Evolutionary conservation across 2,329 filamentous ascomycete genomes (phyloP).

Genomic region (Aspergillus aculeatinus): DNA sequence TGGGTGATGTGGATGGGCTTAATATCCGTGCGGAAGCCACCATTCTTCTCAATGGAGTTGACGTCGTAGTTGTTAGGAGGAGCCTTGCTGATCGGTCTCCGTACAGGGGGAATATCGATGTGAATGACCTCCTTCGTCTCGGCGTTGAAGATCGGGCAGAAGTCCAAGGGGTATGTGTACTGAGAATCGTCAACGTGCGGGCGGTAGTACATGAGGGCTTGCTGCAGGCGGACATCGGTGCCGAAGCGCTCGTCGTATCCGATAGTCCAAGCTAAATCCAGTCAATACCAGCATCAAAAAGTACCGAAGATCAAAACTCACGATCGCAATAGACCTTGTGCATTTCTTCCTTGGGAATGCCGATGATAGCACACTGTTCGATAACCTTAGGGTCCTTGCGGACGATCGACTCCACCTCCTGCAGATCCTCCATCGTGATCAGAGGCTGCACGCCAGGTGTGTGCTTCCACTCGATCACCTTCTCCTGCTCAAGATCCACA

Average conservation of each 20-base stretch:
- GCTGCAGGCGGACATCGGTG: conserved; percentile 74
- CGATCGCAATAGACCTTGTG: conserved; percentile 93
- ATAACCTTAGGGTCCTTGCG: conserved; percentile 82
- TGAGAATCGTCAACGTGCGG: conserved; percentile 82
- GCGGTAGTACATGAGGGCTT: conserved; percentile 94
- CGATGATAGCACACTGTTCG: conserved; percentile 81
- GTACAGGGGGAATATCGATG: conserved; percentile 77
- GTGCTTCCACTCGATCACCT: conserved; percentile 71
- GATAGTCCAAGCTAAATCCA: conserved; percentile 74
- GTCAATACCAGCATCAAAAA: conserved; percentile 8
- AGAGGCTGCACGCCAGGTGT: conserved; percentile 78
- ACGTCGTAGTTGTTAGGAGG: conserved; percentile 78
- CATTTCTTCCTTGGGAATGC: conserved; percentile 81
- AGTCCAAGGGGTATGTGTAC: conserved; percentile 88
- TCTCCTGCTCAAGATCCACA: conserved; percentile 67
- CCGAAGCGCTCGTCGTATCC: conserved; percentile 91
- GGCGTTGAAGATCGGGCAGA: conserved; percentile 86
- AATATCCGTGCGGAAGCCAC: conserved; percentile 73
- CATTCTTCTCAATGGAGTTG: conserved; percentile 67
- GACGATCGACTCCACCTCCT: conserved; percentile 72
- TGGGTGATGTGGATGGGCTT: conserved; percentile 88
- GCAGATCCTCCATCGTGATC: conserved; percentile 88
- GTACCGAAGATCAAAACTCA: conserved; percentile 37
- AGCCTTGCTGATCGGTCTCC: conserved; percentile 71
- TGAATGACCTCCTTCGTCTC: conserved; percentile 75